Percentiles rank a stretch among this genome's conserved stretches.
Evolutionary conservation across 2,329 filamentous ascomycete species (phyloP).

Genomic region (Aspergillus sergii): DNA sequence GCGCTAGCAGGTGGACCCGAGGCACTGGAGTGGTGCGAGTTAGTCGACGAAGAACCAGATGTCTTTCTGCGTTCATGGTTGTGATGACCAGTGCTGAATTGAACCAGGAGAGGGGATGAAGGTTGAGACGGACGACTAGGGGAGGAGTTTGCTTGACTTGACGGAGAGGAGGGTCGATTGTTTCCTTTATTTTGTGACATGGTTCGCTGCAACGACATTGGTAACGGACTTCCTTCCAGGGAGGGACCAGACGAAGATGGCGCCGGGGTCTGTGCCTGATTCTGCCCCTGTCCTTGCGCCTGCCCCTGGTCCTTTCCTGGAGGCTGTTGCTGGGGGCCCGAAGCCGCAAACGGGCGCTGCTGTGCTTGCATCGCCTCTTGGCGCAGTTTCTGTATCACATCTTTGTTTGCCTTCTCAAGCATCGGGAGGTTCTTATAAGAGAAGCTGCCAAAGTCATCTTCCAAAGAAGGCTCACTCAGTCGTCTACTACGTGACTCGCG

Average conservation of each 20-base stretch:
- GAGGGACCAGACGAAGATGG: conserved; percentile 64
- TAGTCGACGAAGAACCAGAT: conserved; percentile 81
- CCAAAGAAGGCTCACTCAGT: conserved; percentile 83
- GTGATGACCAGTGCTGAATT: conserved; percentile 80
- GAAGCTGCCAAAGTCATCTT: conserved; percentile 95
- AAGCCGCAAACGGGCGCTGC: conserved; percentile 49
- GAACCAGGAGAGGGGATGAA: conserved; percentile 90
- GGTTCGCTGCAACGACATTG: conserved; percentile 78
- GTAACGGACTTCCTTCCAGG: conserved; percentile 81
- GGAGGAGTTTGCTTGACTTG: conserved; percentile 79
- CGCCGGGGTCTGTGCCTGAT: conserved; percentile 11
- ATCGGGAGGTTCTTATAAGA: conserved; percentile 97
- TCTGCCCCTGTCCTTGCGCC: conserved; percentile 3
- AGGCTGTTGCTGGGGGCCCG: conserved; percentile 24
- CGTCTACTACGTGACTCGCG: conserved; percentile 85
- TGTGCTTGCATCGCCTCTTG: conserved; percentile 82
- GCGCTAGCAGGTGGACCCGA: conserved; percentile 72
- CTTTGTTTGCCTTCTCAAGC: conserved; percentile 96
- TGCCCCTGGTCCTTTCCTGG: conserved; percentile 20
- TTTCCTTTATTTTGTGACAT: conserved; percentile 78
- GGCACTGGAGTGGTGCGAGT: conserved; percentile 75
- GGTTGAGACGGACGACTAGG: conserved; percentile 83
- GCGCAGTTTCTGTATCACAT: conserved; percentile 93
- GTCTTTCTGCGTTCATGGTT: conserved; percentile 85
- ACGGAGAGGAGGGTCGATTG: conserved; percentile 84